Base-by-base conservation (phyloP, 2,329 filamentous ascomycete species). In the Cercospora sp. region DNA sequence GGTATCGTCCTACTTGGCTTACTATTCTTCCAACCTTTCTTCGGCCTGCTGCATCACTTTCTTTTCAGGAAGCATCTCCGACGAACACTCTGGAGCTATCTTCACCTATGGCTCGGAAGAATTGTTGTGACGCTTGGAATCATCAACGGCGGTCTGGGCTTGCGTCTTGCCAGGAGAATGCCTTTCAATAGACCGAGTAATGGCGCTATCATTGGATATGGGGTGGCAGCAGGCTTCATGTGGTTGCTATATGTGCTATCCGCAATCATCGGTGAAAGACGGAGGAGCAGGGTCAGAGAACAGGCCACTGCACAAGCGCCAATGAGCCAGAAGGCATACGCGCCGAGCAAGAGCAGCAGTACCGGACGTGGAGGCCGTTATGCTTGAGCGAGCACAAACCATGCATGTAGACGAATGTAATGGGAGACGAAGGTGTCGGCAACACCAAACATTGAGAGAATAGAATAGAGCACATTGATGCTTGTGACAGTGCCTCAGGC, bases 41-140 rank as follows among this genome's bases (percentile, higher is more conserved):
- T 87, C 49, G 86, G 86, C 2, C 74, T 83, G 18, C 61, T 86
- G 10, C 86, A 88, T 70, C 86, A 88, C 71, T 66, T 79, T 6
- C 73, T 83, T 65, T 88, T 84, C 79, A 83, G 83, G 66, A 84
- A 82, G 71, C 80, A 82, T 18, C 79, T 80, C 9, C 75, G 76
- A 10, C 82, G 83, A 34, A 82, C 82, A 3, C 69, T 81, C 8
- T 85, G 82, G 78, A 83, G 82, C 0, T 81, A 84, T 68, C 77
- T 76, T 3, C 86, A 88, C 71, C 79, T 87, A 59, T 88, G 86
- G 86, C 73, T 86, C 28, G 86, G 86, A 18, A 81, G 86, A 4
- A 71, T 79, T 30, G 77, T 82, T 49, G 82, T 88, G 13, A 80
- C 82, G 0, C 76, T 88, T 1, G 86, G 84, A 1, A 84, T 88